Percentiles rank a stretch among this genome's conserved stretches.
Evolutionary conservation across 2,329 filamentous ascomycete species (phyloP).

Genomic region (Pezizomycotina sp.): DNA sequence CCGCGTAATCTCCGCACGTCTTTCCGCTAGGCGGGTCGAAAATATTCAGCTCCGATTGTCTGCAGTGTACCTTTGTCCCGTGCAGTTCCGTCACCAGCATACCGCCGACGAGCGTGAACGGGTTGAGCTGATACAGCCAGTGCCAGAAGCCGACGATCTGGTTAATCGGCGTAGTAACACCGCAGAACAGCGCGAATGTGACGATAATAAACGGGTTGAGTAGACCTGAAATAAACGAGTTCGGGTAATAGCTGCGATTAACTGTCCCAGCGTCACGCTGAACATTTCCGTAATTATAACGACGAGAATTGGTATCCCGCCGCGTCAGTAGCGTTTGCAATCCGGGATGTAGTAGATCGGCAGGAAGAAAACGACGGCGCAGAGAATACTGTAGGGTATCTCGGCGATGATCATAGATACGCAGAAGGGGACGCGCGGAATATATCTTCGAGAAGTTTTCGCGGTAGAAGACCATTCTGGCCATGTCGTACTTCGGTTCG

Average conservation of each 20-base stretch:
- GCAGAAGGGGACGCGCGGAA: slow-evolving; percentile 58
- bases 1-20: slow-evolving; percentile 50
- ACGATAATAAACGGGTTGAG: slow-evolving; percentile 65
- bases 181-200: slow-evolving; percentile 60
- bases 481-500: slow-evolving; percentile 67
- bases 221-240: slow-evolving; percentile 29
- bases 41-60: slow-evolving; percentile 40
- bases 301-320: slow-evolving; percentile 66
- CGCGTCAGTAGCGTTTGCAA: slow-evolving; percentile 44
- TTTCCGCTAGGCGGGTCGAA: slow-evolving; percentile 50
- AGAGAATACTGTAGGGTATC: slow-evolving; percentile 51
- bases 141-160: slow-evolving; percentile 57
- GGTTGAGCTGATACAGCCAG: slow-evolving; percentile 46
- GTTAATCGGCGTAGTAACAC: slow-evolving; percentile 49
- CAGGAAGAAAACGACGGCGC: slow-evolving; percentile 50
- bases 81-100: slow-evolving; percentile 48
- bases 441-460: too few species aligned
- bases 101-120: slow-evolving; percentile 54
- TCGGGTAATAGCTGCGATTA: slow-evolving; percentile 71
- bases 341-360: slow-evolving; percentile 63
- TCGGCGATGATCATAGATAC: slow-evolving; percentile 58
- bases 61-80: slow-evolving; percentile 37
- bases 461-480: slow-evolving; percentile 59
- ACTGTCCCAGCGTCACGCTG: slow-evolving; percentile 52
- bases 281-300: slow-evolving; percentile 44